Conservation (phyloP, 768 basidiomycete genomes). For the Hygrophoropsis aurantiaca region DNA sequence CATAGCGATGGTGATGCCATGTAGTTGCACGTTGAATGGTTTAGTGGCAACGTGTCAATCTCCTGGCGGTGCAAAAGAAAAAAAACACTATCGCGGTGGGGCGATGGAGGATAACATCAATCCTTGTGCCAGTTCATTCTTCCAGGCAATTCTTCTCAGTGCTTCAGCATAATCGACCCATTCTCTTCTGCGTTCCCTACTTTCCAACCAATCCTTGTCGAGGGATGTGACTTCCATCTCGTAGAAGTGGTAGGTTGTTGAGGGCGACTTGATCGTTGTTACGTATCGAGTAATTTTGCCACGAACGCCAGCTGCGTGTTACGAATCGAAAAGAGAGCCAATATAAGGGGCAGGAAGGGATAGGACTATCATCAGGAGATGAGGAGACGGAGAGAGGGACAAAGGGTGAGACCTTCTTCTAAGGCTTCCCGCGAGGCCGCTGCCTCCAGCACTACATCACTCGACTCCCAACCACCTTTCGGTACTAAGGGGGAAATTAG, state of each 20-base stretch:
- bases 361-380: conserved; percentile 63
- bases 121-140: conserved; percentile 79
- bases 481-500: conserved; percentile 55
- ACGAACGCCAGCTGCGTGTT: conserved; percentile 73
- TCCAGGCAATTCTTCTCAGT: conserved; percentile 73
- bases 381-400: conserved; percentile 71
- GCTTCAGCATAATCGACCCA: conserved; percentile 91
- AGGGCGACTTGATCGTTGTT: conserved; percentile 74
- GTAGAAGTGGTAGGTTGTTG: conserved; percentile 87
- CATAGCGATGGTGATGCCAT: no score
- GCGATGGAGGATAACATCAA: conserved; percentile 72
- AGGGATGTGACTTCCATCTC: conserved; percentile 80
- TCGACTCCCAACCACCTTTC: conserved; percentile 89
- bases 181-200: conserved; percentile 76
- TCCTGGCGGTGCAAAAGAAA: no score
- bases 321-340: conserved; percentile 26
- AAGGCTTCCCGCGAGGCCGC: conserved; percentile 90
- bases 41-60: no score
- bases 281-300: conserved; percentile 85
- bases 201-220: conserved; percentile 81
- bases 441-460: conserved; percentile 79
- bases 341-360: conserved; percentile 33
- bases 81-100: conserved; percentile 46
- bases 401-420: conserved; percentile 94
- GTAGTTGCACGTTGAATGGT: conserved; percentile 7